phyloP scores from a whole-genome alignment of 768 basidiomycete species.

The Gloeostereum incarnatum region DNA sequence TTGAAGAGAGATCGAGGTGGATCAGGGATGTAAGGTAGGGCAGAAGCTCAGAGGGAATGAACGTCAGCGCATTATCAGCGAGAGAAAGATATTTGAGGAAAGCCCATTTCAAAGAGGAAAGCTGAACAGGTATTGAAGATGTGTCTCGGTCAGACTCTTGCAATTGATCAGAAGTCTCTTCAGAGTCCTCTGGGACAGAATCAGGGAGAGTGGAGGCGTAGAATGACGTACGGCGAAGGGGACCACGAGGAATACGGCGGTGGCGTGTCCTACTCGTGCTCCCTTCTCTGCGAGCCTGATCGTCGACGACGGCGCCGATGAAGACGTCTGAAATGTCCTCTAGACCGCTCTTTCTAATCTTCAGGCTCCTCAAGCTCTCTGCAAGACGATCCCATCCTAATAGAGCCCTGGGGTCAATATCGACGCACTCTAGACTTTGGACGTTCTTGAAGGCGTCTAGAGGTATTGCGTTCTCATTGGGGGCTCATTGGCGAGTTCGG shows the following conservation, averaged over 20 bases:
- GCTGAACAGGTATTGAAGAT: slow-evolving; percentile 18
- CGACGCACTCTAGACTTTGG: slow-evolving; percentile 61
- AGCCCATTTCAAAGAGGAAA: slow-evolving; percentile 63
- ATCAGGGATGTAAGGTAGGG: slow-evolving; percentile 65
- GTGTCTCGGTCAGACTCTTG: slow-evolving; percentile 1
- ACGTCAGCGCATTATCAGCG: slow-evolving; percentile 74
- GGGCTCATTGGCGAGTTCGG: slow-evolving; percentile 60
- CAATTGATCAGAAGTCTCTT: slow-evolving; percentile 11
- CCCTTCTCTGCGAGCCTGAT: slow-evolving; percentile 56
- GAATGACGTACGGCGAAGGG: slow-evolving; percentile 34
- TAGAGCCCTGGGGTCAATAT: slow-evolving; percentile 75
- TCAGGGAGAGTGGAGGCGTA: slow-evolving; percentile 42
- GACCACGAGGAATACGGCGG: slow-evolving; percentile 30
- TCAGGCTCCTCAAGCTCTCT: slow-evolving; percentile 62
- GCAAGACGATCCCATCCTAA: slow-evolving; percentile 80
- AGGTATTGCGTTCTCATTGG: slow-evolving; percentile 69
- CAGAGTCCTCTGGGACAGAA: slow-evolving; percentile 43
- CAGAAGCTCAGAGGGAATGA: slow-evolving; percentile 60
- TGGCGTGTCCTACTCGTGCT: slow-evolving; percentile 35
- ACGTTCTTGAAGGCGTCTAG: slow-evolving; percentile 82
- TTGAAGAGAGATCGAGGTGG: slow-evolving; percentile 84
- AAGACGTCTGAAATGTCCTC: slow-evolving; percentile 77
- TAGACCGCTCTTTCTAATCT: slow-evolving; percentile 69
- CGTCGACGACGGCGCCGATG: slow-evolving; percentile 71
- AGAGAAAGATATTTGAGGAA: slow-evolving; percentile 70